These are phyloP conservation scores for Cyberlindnera japonica DNA, from an alignment of 805 yeast genomes.

Conservation along the genomic window DNA sequence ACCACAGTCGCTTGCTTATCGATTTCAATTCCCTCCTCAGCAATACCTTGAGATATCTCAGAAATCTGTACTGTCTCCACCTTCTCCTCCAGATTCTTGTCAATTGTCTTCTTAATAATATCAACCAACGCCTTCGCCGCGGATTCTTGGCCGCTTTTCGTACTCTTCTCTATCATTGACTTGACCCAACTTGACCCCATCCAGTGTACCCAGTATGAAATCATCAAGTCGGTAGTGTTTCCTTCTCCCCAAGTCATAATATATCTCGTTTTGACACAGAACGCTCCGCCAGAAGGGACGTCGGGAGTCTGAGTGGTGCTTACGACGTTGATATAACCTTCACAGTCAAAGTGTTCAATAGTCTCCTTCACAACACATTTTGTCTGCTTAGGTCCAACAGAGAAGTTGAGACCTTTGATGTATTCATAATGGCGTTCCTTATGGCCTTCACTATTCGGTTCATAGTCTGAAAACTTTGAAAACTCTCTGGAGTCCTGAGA, in stretches of 20 bases:
- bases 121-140: conserved; percentile 48
- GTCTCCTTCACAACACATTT: conserved; percentile 62
- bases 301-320: conserved; percentile 79
- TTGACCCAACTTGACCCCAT: conserved; percentile 90
- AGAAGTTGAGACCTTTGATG: conserved; percentile 67
- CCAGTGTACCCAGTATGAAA: conserved; percentile 86
- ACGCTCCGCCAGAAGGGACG: conserved; percentile 88
- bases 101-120: conserved; percentile 26
- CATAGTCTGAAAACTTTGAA: conserved; percentile 31
- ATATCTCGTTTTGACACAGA: conserved; percentile 70
- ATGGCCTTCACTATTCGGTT: conserved; percentile 36
- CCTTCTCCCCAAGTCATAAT: conserved; percentile 69
- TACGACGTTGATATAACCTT: conserved; percentile 53
- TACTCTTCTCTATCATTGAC: conserved; percentile 80
- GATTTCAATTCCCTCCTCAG: conserved; percentile 1
- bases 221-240: conserved; percentile 54
- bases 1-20: neutral
- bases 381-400: conserved; percentile 93
- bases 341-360: conserved; percentile 51
- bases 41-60: conserved; percentile 1
- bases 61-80: conserved; percentile 14
- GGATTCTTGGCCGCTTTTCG: conserved; percentile 72
- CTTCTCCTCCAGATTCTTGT: conserved; percentile 17
- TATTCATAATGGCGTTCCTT: conserved; percentile 58
- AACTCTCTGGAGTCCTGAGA: conserved; percentile 37